Percentiles rank a stretch among this genome's conserved stretches.
phyloP scores from a whole-genome alignment of 371 early-diverging fungal genomes.

The Mortierella sp. region DNA sequence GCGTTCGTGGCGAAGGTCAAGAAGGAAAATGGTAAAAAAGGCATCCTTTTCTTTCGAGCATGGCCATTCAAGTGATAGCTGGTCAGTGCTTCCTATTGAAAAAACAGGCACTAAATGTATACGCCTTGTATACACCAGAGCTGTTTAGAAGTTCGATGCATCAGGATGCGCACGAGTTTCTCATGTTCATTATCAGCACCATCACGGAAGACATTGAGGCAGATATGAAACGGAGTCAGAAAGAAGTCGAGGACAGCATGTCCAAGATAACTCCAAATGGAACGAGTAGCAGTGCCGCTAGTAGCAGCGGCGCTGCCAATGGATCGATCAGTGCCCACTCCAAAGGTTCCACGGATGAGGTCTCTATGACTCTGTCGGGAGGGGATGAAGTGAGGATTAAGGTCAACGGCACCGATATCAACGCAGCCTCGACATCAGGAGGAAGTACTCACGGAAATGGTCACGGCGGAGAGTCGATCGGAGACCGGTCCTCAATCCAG shows the following conservation, averaged over 20 bases:
- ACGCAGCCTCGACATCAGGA: slow-evolving; percentile 20
- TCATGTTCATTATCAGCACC: slow-evolving; percentile 92
- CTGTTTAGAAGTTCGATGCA: slow-evolving; percentile 93
- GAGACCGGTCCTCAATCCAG: slow-evolving; percentile 39
- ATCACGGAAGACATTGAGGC: slow-evolving; percentile 88
- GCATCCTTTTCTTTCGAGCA: background rate
- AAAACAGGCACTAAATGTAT: background rate
- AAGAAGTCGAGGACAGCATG: slow-evolving; percentile 41
- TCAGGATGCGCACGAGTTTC: slow-evolving; percentile 98
- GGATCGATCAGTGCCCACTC: slow-evolving; percentile 5
- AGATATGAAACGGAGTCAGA: slow-evolving; percentile 62
- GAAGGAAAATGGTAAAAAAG: slow-evolving; percentile 84
- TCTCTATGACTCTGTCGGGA: slow-evolving; percentile 35
- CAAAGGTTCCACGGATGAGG: slow-evolving; percentile 34
- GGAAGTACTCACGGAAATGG: slow-evolving; percentile 20
- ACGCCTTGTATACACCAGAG: slow-evolving; percentile 61
- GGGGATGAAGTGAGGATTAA: slow-evolving; percentile 53
- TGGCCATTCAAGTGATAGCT: background rate
- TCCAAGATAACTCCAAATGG: slow-evolving; percentile 25
- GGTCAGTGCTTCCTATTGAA: background rate
- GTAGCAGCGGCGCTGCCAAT: slow-evolving; percentile 10
- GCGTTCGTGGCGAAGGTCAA: slow-evolving; percentile 89
- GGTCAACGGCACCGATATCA: slow-evolving; percentile 46
- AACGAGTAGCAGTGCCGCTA: background rate
- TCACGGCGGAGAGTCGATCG: slow-evolving; percentile 33